Evolutionary conservation across 169 alveolate genomes (phyloP).

Genomic region (Theileria equi): DNA sequence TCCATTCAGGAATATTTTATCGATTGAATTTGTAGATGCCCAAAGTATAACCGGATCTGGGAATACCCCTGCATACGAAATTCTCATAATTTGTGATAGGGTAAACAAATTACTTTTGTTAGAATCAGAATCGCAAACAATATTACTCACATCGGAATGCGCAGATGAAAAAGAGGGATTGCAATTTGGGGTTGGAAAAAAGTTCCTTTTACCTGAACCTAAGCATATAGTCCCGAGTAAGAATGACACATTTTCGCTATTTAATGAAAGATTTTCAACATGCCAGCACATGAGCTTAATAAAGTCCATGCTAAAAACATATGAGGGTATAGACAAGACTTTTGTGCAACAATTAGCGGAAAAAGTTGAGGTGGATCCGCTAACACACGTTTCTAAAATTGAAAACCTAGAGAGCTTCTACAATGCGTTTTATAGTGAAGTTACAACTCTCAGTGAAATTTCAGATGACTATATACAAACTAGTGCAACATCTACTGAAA

Average conservation of each 20-base stretch:
- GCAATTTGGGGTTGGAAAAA: constrained; percentile 41
- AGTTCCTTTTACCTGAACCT: constrained; percentile 1
- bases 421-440: constrained; percentile 19
- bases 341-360: constrained; percentile 7
- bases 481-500: background rate
- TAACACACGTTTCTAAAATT: constrained; percentile 23
- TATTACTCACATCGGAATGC: constrained; percentile 27
- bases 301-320: constrained; percentile 40
- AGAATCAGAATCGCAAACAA: constrained; percentile 24
- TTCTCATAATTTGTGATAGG: constrained; percentile 12
- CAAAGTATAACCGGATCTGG: background rate
- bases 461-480: background rate
- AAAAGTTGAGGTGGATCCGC: constrained; percentile 20
- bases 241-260: constrained; percentile 13
- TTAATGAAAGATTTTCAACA: constrained; percentile 8
- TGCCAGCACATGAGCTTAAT: constrained; percentile 41
- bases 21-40: constrained; percentile 39
- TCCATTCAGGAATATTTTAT: constrained; percentile 31
- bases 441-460: background rate
- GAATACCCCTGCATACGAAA: background rate
- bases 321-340: constrained; percentile 42
- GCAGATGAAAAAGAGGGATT: constrained; percentile 28
- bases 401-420: constrained; percentile 30
- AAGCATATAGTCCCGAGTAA: constrained; percentile 29
- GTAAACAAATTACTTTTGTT: constrained; percentile 26